Evolutionary conservation across 768 basidiomycete species (phyloP).

Genomic region (Tulasnella sp.): DNA sequence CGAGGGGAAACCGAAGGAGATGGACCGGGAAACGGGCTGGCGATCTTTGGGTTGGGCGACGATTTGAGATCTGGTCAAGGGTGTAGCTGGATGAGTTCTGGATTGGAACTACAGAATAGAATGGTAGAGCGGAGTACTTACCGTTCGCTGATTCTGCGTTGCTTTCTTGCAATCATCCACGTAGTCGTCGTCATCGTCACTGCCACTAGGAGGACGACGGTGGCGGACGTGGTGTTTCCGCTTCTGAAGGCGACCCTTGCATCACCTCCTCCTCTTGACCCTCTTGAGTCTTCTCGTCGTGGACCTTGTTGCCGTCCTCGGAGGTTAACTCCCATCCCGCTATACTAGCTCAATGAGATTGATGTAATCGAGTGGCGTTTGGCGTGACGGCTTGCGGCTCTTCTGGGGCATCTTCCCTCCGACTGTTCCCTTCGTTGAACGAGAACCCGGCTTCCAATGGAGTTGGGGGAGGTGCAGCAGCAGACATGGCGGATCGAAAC

Average conservation of each 20-base stretch:
- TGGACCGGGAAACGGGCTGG: neutral
- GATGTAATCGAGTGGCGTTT: neutral
- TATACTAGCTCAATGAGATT: too few relatives aligned
- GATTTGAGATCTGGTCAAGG: neutral
- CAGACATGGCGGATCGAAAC: slow-evolving; percentile 19
- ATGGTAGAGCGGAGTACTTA: neutral
- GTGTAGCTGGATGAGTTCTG: neutral
- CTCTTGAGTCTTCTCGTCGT: slow-evolving; percentile 34
- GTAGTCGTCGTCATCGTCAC: slow-evolving; percentile 52
- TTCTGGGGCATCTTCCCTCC: slow-evolving; percentile 22
- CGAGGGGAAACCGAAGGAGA: neutral
- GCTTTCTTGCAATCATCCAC: slow-evolving; percentile 34
- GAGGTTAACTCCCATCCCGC: slow-evolving; percentile 17
- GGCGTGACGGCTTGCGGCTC: neutral
- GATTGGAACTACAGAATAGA: neutral
- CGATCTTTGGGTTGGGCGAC: neutral
- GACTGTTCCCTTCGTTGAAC: slow-evolving; percentile 19
- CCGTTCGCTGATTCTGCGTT: slow-evolving; percentile 21
- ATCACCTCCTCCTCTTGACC: slow-evolving; percentile 36
- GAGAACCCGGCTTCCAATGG: slow-evolving; percentile 26
- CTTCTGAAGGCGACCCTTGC: slow-evolving; percentile 39
- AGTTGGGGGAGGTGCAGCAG: slow-evolving; percentile 28
- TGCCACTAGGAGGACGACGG: slow-evolving; percentile 29
- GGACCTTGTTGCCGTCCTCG: slow-evolving; percentile 30
- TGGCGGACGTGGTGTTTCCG: slow-evolving; percentile 35